Base-by-base conservation (phyloP, 139 green algal genomes). In the Micractinium conductrix region DNA sequence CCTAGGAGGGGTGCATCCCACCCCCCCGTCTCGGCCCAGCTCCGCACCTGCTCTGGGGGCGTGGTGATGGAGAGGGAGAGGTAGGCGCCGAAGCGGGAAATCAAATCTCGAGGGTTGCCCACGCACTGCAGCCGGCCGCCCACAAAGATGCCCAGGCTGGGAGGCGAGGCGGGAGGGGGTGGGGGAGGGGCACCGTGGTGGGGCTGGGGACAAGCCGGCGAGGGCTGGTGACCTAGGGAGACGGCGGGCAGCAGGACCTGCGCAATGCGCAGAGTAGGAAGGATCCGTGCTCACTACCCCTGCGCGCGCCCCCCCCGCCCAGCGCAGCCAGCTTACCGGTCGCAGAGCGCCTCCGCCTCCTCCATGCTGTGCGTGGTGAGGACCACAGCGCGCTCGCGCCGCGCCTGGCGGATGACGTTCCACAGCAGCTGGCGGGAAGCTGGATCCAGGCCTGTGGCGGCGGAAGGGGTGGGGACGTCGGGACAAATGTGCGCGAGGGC, bases 341-440 rank as follows among this genome's bases (percentile, higher is more conserved):
- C 94, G 71, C 95, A 98, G 84, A 98, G 91, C 69, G 85, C 87
- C 91, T 96, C 93, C 17, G 93, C 93, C 75, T 90, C 87, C 63
- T 88, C 80, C 93, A 98, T 98, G 85, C 75, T 92, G 93, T 98
- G 95, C 0, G 97, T 99, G 33, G 96, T 99, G n/a, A 99, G 92
- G 55, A 99, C 85, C 33, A 99, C 90, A 4, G 93, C 94, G 22
- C 82, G 73, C 65, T 86, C 79, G 30, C 73, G 58, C 26, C 88
- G 86, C 45, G 91, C 86, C 38, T 72, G 55, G 73, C 86, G 91
- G 68, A 98, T 96, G 45, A 96, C 76, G 19, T 96, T 91, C 95
- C 95, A 98, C 48, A 96, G 90, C 74, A 87, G 85, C 38, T 85
- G 85, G 2, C 93, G 86, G 10, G 88, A 93, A 1, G 92, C 90